Evolutionary conservation across 2,329 filamentous ascomycete species (phyloP), one percentile per base, ranked within the genome.

Genomic region (Byssothecium circinans): DNA sequence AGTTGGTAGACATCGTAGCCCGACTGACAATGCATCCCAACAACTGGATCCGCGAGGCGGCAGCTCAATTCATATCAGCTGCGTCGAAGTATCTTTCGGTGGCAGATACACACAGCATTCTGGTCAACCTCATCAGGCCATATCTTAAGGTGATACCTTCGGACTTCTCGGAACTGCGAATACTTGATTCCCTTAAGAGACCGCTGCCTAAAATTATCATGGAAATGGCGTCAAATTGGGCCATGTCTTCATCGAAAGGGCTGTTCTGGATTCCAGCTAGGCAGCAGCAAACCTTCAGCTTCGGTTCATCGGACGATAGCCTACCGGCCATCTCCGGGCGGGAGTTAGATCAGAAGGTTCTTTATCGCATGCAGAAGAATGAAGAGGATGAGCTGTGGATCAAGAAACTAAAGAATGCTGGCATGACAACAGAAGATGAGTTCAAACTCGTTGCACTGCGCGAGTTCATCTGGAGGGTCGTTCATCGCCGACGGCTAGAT

Each of bases 331-430:
- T 82, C 51, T 78, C 81, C 37, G 76, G 80, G 38, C 79, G 76
- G 60, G 84, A 86, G 51, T 67, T 80, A 43, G 78, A 78, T 30
- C 68, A 75, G 40, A 81, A 80, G 58, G 77, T 83, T 8, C 72
- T 94, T 22, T 80, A 77, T 53, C 84, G 82, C 56, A 74, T 88
- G 3, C 74, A 81, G 0, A 91, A 85, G 64, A 96, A 91, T 57
- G 91, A 95, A 8, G 92, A 97, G 68, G 94, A 99, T 64, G 91
- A 96, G 53, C 84, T 91, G 57, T 97, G 94, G 91, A 76, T 99
- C n/a, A 78, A 82, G 12, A 87, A 90, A 54, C 74, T 99, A 39
- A 83, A 88, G 41, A 95, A 89, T 54, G 83, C 95, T 34, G 94
- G 94, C 0, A 83, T 99, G 76, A 76, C 79, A 1, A 65, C 78